phyloP scores from a whole-genome alignment of 768 basidiomycete species.

The Pulveroboletus sp. region DNA sequence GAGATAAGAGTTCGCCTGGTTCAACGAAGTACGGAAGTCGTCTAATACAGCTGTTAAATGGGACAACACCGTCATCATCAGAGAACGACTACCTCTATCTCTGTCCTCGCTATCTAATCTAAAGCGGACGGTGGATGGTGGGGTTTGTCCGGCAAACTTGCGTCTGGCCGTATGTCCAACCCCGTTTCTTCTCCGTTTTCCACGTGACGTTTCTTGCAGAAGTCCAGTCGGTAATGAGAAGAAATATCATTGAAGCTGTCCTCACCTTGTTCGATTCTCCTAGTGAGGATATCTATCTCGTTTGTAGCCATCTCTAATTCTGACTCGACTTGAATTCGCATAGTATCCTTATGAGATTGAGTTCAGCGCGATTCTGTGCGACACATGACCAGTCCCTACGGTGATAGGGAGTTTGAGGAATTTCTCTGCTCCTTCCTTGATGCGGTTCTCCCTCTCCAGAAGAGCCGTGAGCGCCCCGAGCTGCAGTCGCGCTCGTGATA shows the following conservation, averaged over 20 bases:
- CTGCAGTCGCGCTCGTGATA: constrained; percentile 34
- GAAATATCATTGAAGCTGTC: not conserved
- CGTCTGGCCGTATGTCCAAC: constrained; percentile 25
- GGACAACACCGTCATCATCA: not conserved
- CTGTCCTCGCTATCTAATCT: constrained; percentile 33
- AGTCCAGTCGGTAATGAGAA: not conserved
- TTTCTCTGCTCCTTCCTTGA: constrained; percentile 91
- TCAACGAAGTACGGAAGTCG: constrained; percentile 69
- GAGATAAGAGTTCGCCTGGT: constrained; percentile 56
- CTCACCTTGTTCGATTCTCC: constrained; percentile 45
- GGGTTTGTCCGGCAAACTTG: constrained; percentile 33
- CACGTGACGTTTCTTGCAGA: constrained; percentile 25
- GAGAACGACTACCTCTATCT: constrained; percentile 28
- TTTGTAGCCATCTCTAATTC: constrained; percentile 72
- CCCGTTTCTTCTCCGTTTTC: constrained; percentile 29
- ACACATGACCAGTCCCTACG: constrained; percentile 29
- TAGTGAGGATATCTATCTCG: constrained; percentile 64
- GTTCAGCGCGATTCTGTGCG: constrained; percentile 8
- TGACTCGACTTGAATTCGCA: constrained; percentile 66
- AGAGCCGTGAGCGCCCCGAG: constrained; percentile 62
- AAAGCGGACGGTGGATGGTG: constrained; percentile 24
- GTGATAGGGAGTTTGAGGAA: constrained; percentile 65
- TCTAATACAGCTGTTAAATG: constrained; percentile 37
- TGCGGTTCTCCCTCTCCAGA: constrained; percentile 71
- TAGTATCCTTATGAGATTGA: constrained; percentile 42